These are phyloP conservation scores for Sporothrix brasiliensis DNA, from an alignment of 2,329 filamentous ascomycete species.

Conservation along the genomic window DNA sequence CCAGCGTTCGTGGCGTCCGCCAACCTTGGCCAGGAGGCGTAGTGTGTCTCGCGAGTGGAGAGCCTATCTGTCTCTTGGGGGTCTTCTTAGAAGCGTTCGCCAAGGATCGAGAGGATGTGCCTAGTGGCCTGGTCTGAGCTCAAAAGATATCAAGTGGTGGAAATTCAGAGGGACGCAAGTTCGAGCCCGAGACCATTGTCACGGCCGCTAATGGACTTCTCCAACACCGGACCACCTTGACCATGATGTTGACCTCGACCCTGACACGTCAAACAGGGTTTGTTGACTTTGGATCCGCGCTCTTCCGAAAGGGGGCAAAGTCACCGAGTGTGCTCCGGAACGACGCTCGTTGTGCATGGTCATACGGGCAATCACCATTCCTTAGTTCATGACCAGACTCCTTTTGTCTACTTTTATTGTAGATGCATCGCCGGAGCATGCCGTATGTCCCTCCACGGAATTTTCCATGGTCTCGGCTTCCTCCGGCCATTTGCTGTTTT, in stretches of 20 bases:
- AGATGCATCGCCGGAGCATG: too few relatives aligned
- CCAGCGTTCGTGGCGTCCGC: background rate
- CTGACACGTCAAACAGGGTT: background rate
- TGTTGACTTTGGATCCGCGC: background rate
- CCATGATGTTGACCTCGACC: background rate
- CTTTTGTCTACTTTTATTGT: background rate
- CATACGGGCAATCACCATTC: background rate
- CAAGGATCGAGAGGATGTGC: background rate
- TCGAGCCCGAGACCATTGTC: background rate
- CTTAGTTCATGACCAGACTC: background rate
- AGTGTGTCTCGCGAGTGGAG: conserved; percentile 10
- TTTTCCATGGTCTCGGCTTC: background rate
- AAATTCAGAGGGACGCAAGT: background rate
- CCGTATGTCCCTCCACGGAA: background rate
- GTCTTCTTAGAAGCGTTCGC: background rate
- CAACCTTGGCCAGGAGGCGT: background rate
- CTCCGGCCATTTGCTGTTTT: conserved; percentile 12
- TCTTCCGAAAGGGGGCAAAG: too few relatives aligned
- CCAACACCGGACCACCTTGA: background rate
- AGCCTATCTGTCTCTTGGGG: background rate
- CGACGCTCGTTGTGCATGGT: background rate
- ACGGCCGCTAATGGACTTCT: background rate
- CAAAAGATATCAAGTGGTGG: background rate
- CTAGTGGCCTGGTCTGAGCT: background rate
- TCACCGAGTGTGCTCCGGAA: too few relatives aligned